Conservation (phyloP, 2,329 filamentous ascomycete species). For the Xylariaceae sp. region DNA sequence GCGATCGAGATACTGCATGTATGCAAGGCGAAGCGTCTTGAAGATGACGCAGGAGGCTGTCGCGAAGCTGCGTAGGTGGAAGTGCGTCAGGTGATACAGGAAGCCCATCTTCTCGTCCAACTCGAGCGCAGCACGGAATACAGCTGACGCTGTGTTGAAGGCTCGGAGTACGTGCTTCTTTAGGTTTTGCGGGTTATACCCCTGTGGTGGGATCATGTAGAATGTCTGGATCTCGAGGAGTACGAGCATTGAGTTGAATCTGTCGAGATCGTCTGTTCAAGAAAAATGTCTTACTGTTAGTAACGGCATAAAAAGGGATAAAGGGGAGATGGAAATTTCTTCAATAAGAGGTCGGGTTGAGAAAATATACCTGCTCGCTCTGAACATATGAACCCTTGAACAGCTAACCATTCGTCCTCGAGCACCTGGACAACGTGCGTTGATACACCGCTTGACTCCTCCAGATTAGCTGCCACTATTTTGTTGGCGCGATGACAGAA, state of each 20-base stretch:
- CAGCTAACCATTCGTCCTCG: slow-evolving; percentile 50
- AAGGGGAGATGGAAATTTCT: too few relatives aligned
- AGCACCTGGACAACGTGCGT: slow-evolving; percentile 44
- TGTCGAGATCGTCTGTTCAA: slow-evolving; percentile 40
- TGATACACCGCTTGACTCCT: slow-evolving; percentile 44
- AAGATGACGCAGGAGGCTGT: slow-evolving; percentile 44
- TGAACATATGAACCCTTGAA: slow-evolving; percentile 43
- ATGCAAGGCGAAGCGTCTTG: slow-evolving; percentile 44
- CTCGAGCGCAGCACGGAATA: slow-evolving; percentile 40
- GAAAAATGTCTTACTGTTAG: too few relatives aligned
- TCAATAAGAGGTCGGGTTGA: too few relatives aligned
- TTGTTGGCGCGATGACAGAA: slow-evolving; percentile 48
- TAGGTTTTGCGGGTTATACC: slow-evolving; percentile 36
- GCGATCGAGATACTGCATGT: slow-evolving; percentile 29
- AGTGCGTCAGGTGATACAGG: slow-evolving; percentile 47
- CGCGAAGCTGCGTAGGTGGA: slow-evolving; percentile 45
- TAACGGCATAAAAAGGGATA: background rate
- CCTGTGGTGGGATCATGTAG: slow-evolving; percentile 46
- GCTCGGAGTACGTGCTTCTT: slow-evolving; percentile 43
- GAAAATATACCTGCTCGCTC: slow-evolving; percentile 49
- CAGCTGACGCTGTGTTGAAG: slow-evolving; percentile 45
- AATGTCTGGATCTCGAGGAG: slow-evolving; percentile 51
- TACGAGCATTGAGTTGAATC: slow-evolving; percentile 46
- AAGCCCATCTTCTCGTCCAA: slow-evolving; percentile 38
- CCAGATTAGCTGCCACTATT: slow-evolving; percentile 44